Conservation (phyloP, 177 flowering plant species). For the Vitis hybrid region DNA sequence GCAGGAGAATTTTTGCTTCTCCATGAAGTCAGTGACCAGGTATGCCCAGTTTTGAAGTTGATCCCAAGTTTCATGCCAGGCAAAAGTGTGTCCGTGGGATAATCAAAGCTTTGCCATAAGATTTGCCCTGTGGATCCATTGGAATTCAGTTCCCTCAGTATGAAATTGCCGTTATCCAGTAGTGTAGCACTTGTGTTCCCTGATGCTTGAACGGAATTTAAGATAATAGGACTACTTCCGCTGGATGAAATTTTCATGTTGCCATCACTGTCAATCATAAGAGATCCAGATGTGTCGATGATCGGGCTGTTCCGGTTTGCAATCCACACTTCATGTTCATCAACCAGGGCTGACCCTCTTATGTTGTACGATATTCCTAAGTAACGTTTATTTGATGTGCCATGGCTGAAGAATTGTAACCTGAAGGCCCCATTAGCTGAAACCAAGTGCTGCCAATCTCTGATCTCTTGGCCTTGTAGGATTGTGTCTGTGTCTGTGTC, state of each 20-base stretch:
- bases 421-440: constrained; percentile 18
- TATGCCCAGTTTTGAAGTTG: constrained; percentile 9
- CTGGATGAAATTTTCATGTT: constrained; percentile 9
- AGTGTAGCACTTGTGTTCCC: constrained; percentile 8
- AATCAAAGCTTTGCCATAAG: constrained; percentile 22
- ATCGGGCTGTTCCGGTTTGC: constrained; percentile 20
- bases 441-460: constrained; percentile 4
- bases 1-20: constrained; percentile 1
- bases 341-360: not conserved
- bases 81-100: constrained; percentile 12
- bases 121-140: constrained; percentile 1
- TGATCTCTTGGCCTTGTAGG: constrained; percentile 15
- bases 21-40: constrained; percentile 16
- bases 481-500: not conserved
- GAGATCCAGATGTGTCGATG: not conserved
- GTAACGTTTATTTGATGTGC: not conserved
- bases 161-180: constrained; percentile 21
- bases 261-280: constrained; percentile 12
- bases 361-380: constrained; percentile 6
- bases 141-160: constrained; percentile 3
- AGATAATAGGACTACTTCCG: not conserved
- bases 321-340: not conserved
- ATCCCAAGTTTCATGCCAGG: constrained; percentile 28
- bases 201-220: constrained; percentile 2
- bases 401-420: constrained; percentile 18